Percentiles rank a stretch among this genome's conserved stretches.
These are phyloP conservation scores for Malassezia dermatis DNA, from an alignment of 1,284 basidiomycete species.

Conservation along the genomic window DNA sequence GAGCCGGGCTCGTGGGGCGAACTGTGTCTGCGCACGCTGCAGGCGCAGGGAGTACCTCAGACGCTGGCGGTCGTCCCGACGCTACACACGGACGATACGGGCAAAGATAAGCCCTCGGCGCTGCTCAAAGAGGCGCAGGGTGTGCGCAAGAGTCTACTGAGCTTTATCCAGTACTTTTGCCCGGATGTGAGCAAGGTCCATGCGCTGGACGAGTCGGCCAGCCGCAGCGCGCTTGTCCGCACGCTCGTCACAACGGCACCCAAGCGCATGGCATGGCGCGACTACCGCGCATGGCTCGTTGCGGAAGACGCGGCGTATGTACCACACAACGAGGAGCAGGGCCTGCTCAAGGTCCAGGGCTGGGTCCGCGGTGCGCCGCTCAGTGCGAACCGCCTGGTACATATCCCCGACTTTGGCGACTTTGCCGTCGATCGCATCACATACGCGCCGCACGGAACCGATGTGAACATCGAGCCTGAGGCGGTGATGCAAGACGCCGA, in stretches of 20 bases:
- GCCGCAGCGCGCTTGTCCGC: constrained; percentile 56
- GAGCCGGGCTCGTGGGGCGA: constrained; percentile 66
- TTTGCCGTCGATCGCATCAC: constrained; percentile 68
- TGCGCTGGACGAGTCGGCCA: constrained; percentile 58
- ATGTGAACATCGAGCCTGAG: constrained; percentile 12
- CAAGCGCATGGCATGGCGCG: constrained; percentile 65
- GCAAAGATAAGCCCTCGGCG: neutral
- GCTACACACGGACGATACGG: constrained; percentile 12
- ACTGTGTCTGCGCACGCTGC: constrained; percentile 70
- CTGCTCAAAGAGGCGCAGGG: constrained; percentile 31
- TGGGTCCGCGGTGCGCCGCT: constrained; percentile 69
- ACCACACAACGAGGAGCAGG: constrained; percentile 33
- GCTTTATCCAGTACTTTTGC: constrained; percentile 80
- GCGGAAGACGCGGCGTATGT: constrained; percentile 55
- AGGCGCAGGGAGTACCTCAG: constrained; percentile 59
- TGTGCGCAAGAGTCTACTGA: constrained; percentile 37
- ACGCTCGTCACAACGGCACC: constrained; percentile 40
- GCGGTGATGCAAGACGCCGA: constrained; percentile 5
- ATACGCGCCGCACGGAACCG: constrained; percentile 20
- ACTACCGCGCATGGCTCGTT: constrained; percentile 68
- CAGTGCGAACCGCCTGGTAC: constrained; percentile 74
- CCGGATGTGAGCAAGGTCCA: constrained; percentile 62
- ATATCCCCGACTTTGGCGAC: constrained; percentile 80
- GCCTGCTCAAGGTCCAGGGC: constrained; percentile 65
- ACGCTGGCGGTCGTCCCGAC: constrained; percentile 56